These are phyloP conservation scores for Dendrobium huoshanense DNA, from an alignment of 106 monocot genomes.

Conservation along the genomic window DNA sequence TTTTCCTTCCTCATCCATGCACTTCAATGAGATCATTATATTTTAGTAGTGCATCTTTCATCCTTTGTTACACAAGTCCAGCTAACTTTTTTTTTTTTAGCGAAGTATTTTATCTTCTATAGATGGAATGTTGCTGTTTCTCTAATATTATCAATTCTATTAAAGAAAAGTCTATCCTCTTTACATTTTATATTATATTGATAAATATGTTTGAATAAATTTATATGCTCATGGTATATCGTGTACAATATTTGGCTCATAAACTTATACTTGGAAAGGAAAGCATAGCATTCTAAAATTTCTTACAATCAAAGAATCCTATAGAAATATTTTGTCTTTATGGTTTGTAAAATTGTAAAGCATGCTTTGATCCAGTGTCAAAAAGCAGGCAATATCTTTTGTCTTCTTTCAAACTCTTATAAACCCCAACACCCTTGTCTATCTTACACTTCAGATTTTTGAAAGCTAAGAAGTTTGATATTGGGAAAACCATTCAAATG, in stretches of 20 bases:
- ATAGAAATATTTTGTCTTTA: neutral
- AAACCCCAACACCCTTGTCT: neutral
- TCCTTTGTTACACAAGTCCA: neutral
- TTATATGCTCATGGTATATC: neutral
- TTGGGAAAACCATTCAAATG: conserved; percentile 36
- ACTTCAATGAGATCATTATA: neutral
- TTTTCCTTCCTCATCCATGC: too few species aligned
- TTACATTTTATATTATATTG: neutral
- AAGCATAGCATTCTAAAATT: neutral
- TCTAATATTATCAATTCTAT: neutral
- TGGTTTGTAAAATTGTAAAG: neutral
- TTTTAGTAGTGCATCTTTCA: neutral
- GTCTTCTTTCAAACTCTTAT: neutral
- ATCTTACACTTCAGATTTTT: conserved; percentile 25
- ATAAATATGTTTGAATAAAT: neutral
- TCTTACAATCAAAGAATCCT: neutral
- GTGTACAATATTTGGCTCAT: neutral
- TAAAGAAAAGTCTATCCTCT: neutral
- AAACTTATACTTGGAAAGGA: neutral
- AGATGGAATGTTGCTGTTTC: neutral
- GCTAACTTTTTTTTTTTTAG: neutral
- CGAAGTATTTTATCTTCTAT: neutral
- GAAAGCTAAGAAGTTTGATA: conserved; percentile 41
- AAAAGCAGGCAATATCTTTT: neutral
- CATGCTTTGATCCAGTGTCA: neutral